These are phyloP conservation scores for Aspergillus vadensis DNA, from an alignment of 2,329 filamentous ascomycete species.

Conservation along the genomic window DNA sequence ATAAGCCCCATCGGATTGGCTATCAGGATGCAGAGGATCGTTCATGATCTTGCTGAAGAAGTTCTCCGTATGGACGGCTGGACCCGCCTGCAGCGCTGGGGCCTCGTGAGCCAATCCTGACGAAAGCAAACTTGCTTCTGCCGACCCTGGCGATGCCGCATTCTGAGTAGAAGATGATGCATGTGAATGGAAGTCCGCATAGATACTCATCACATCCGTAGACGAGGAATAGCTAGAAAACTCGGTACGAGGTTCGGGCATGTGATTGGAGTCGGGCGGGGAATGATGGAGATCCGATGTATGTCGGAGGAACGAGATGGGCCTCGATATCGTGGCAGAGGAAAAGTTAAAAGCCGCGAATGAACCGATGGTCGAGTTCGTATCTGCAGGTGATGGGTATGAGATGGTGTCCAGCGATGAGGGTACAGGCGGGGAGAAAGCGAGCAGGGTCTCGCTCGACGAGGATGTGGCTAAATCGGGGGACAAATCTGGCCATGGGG, in stretches of 20 bases:
- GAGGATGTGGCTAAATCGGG: conserved; percentile 14
- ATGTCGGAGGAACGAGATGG: conserved; percentile 40
- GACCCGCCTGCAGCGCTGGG: background rate
- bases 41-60: conserved; percentile 18
- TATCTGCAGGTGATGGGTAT: conserved; percentile 27
- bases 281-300: conserved; percentile 34
- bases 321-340: conserved; percentile 34
- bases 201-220: background rate
- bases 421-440: conserved; percentile 22
- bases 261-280: conserved; percentile 1
- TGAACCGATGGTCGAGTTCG: conserved; percentile 28
- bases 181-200: conserved; percentile 7
- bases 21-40: conserved; percentile 2
- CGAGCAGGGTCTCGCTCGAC: conserved; percentile 20
- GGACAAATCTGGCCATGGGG: conserved; percentile 28
- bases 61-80: conserved; percentile 12
- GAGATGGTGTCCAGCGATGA: conserved; percentile 19
- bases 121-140: conserved; percentile 12
- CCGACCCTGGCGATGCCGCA: conserved; percentile 13
- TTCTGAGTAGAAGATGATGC: conserved; percentile 13
- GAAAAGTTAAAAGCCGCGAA: conserved; percentile 35
- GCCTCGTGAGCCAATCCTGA: conserved; percentile 4
- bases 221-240: conserved; percentile 3
- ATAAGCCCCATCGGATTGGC: background rate
- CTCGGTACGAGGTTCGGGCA: background rate